Conservation (phyloP, 108 stramenopile species). For the Pinguiococcus pyrenoidosus region DNA sequence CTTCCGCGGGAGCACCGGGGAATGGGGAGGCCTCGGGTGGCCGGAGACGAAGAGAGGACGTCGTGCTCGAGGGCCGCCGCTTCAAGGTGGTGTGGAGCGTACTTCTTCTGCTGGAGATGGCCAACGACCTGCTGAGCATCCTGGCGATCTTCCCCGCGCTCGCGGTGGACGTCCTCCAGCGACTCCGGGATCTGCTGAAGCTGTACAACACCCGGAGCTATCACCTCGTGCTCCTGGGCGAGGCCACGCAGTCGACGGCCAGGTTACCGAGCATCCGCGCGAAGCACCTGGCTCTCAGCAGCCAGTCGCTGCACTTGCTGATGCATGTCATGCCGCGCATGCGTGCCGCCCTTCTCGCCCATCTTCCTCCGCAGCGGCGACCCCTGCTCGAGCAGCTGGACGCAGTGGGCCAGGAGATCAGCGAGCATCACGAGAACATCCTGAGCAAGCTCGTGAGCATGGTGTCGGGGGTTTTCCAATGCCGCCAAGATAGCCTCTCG, state of each 20-base stretch:
- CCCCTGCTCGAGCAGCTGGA: too few species aligned
- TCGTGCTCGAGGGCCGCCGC: constrained; percentile 57
- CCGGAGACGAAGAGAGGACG: constrained; percentile 30
- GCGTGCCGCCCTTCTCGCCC: too few species aligned
- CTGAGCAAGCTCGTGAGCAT: too few species aligned
- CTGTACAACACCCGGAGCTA: constrained; percentile 79
- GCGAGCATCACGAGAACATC: too few species aligned
- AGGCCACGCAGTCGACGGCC: constrained; percentile 76
- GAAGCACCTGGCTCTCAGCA: constrained; percentile 78
- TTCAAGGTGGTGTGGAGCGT: constrained; percentile 89
- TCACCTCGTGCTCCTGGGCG: constrained; percentile 77
- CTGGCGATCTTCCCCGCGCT: constrained; percentile 64
- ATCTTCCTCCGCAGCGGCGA: too few species aligned
- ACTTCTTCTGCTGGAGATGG: constrained; percentile 73
- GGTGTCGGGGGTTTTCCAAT: too few species aligned
- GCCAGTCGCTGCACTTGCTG: constrained; percentile 73
- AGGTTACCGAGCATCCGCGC: constrained; percentile 78
- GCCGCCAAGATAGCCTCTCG: too few species aligned
- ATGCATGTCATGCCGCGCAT: too few species aligned
- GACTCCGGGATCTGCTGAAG: constrained; percentile 61
- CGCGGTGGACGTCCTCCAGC: constrained; percentile 64
- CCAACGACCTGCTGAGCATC: constrained; percentile 59
- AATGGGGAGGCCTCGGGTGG: neutral
- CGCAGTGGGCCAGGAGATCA: too few species aligned
- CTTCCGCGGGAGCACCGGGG: constrained; percentile 6